Evolutionary conservation across 202 grass and related monocot species (phyloP).

Genomic region (Hordeum pubiflorum): DNA sequence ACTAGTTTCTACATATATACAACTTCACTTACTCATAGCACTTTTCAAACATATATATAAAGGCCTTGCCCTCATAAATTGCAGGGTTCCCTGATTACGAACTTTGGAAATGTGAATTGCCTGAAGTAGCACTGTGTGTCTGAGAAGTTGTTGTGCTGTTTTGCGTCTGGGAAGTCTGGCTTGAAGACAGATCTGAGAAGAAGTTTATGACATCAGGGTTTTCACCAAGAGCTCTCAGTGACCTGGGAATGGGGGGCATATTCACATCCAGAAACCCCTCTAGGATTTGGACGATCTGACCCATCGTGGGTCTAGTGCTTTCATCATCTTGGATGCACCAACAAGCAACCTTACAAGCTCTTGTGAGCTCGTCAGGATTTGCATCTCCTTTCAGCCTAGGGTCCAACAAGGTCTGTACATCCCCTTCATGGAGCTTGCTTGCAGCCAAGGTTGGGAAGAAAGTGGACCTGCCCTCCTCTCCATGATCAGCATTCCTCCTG

Average conservation of each 20-base stretch:
- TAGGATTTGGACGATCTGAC: slow-evolving; percentile 59
- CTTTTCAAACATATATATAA: slow-evolving; percentile 11
- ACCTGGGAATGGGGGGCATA: slow-evolving; percentile 62
- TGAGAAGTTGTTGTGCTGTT: slow-evolving; percentile 29
- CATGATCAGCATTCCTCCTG: slow-evolving; percentile 48
- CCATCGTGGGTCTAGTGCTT: slow-evolving; percentile 47
- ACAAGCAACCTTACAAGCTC: slow-evolving; percentile 58
- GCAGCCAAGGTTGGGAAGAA: slow-evolving; percentile 64
- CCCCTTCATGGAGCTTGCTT: slow-evolving; percentile 50
- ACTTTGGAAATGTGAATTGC: not conserved
- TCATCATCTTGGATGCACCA: slow-evolving; percentile 77
- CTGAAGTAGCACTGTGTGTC: slow-evolving; percentile 26
- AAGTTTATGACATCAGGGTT: slow-evolving; percentile 56
- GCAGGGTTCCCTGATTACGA: slow-evolving; percentile 16
- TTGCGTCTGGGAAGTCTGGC: slow-evolving; percentile 22
- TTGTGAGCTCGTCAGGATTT: slow-evolving; percentile 48
- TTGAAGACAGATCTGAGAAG: slow-evolving; percentile 60
- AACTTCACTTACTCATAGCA: slow-evolving; percentile 9
- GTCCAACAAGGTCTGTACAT: slow-evolving; percentile 50
- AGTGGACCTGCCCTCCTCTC: slow-evolving; percentile 1
- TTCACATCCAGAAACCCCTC: slow-evolving; percentile 56
- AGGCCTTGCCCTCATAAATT: not conserved
- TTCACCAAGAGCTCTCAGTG: slow-evolving; percentile 42
- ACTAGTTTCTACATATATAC: slow-evolving; percentile 24
- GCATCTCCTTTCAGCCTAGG: slow-evolving; percentile 41